Evolutionary conservation across 352 stramenopile genomes (phyloP), one percentile per base, ranked within the genome.

Genomic region (Phytophthora pisi): DNA sequence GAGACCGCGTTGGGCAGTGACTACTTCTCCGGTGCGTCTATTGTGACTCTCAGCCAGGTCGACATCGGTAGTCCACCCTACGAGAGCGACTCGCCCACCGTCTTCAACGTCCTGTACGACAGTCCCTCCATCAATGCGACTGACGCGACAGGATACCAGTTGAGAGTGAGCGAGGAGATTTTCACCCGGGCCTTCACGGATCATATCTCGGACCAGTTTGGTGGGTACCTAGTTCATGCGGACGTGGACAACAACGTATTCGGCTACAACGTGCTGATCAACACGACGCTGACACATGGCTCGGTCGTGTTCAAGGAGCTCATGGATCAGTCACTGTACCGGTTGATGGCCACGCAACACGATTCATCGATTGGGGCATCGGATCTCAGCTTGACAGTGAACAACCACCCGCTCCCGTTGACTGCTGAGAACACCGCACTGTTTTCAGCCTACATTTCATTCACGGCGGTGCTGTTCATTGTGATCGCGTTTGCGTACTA

Each of bases 401-500:
- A 73, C 60, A 86, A 70, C 43, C 65, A 86, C 13, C 82, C 82
- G 6, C 62, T 91, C 0, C 81, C 83, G 13, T 62, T 79, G 24
- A 85, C 83, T 0, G 66, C 63, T 18, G 61, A 59, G 40, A 79
- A 67, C 9, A 81, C 82, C n/a, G 62, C 70, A 1, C 54, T 88
- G 4, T 81, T 82, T 55, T 69, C 59, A 0, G 71, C 78, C 10
- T 77, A 83, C 11, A 56, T 83, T 31, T 72, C 75, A 1, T 79
- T 97, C 26, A 70, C 88, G 0, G 74, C 81, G 8, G 72, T 68
- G 5, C 71, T 90, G 23, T 82, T 97, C 36, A 91, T 97, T 38
- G 72, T 96, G 26, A 78, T 98, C 20, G 91, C 88, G 5, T 90
- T 98, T 26, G 84, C 88, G 7, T 98, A 96, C 61, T 84, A 97